Base-by-base conservation (phyloP, 495 filamentous ascomycete genomes). In the Neurospora sublineolata region DNA sequence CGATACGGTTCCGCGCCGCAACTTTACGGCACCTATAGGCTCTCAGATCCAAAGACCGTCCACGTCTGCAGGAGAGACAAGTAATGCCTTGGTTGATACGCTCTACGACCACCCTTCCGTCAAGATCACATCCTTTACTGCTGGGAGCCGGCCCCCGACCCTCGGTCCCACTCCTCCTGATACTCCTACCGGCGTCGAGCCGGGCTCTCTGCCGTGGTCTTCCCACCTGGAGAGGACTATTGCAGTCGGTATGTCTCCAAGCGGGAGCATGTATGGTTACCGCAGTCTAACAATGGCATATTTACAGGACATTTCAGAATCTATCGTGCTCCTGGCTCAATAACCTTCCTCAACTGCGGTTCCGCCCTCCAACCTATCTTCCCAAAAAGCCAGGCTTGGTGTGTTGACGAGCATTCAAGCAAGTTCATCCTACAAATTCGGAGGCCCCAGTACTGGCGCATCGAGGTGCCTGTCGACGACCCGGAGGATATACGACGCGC, bases 361-460 rank as follows among this genome's bases (percentile, higher is more conserved):
- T 86, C 82, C 73, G 88, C 92, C 37, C 86, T 97, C 11, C 91
- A 92, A 74, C 89, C 94, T 64, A 94, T 97, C 60, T 78, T 97
- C 42, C 91, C 92, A 11, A 95, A 92, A 79, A 94, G 91, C 23
- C 92, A 95, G 77, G 95, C 89, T 73, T 97, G 94, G 94, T 95
- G 92, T 80, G 92, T 97, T 27, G 92, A 97, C 77, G 91, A 91
- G 60, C 88, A 89, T 44, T 90, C 89, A 41, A 84, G 83, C 79
- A 93, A 89, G 72, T 97, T 95, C 75, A 90, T 95, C 7, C 76
- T 97, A 72, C 90, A 92, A 70, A 91, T 95, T 69, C 86, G 92
- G 39, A 86, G 89, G 37, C 88, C 93, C 18, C 89, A 90, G 67
- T 97, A 94, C 77, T 97, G 94, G 84, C 89, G 94, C 58, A 95